Evolutionary conservation across 2,329 filamentous ascomycete species (phyloP), one percentile per base, ranked within the genome.

Genomic region (Xylaria digitata): DNA sequence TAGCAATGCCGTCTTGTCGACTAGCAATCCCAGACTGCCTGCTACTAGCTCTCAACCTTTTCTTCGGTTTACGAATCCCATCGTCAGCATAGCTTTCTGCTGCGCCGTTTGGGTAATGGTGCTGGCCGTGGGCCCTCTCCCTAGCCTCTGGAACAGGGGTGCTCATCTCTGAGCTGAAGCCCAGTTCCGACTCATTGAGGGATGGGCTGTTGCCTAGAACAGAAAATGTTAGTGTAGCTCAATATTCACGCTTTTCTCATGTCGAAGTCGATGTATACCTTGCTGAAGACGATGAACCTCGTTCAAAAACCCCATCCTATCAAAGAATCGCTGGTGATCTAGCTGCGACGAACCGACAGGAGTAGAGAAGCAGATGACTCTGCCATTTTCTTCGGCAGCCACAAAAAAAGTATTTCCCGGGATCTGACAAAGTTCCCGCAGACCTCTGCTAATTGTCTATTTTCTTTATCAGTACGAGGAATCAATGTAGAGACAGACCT

Each of bases 361-460:
- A 73, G 59, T 78, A 72, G 65, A 81, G 77, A 75, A 17, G 79
- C 17, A 80, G 78, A 21, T 83, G 83, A 65, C 30, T 34, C 65
- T 85, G 1, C 66, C 83, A 32, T 86, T 83, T 42, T 81, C 78
- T 46, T 86, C 77, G 1, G 81, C 82, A 11, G 83, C 85, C 40
- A 88, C 79, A 69, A 88, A 87, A 73, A 84, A 88, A 66, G 79
- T 79, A 58, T 82, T 80, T 11, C 82, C 82, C 1, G 83, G 81
- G 52, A 88, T 85, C 43, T 82, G 80, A 70, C 85, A 87, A 46
- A 85, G 79, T 55, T 85, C 82, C 17, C 83, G 80, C 11, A 89
- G 76, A 30, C 83, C 85, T 67, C 82, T 80, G 40, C 82, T 82
- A 40, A 88, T 85, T 72, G 84, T 78, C 84, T 86, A 65, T 26